Base-by-base conservation (phyloP, 164 flowering plant species). In the Echeveria elegans region DNA sequence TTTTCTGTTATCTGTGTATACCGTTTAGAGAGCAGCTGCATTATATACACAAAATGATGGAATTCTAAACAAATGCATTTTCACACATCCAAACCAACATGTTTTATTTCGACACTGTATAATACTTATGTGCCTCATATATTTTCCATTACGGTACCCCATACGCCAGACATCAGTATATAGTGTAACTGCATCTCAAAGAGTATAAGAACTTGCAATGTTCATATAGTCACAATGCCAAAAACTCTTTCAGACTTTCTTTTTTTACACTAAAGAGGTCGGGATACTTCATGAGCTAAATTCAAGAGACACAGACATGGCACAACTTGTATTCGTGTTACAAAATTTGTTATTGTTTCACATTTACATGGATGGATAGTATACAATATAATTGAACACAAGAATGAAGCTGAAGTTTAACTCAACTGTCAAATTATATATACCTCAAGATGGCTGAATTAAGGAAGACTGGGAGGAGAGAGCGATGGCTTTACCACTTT, bases 401-500 rank as follows among this genome's bases (percentile, higher is more conserved):
- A n/a, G 50, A 64, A 36, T 1, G 47, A 41, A 28, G 60, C n/a
- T 2, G 19, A 56, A 56, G 32, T 28, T 56, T 56, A 56, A 28
- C 61, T 28, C 61, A 56, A 19, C 19, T 26, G 61, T 56, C 28
- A 56, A 56, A 28, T 56, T 29, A 28, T 56, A 56, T 28, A 28
- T 56, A 56, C 31, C 2, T 26, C 32, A 14, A 2, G 11, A 52
- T 26, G 67, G 37, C 23, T 40, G 31, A 38, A 72, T 77, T 48
- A 88, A 63, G 98, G 97, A 21, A 94, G 81, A 67, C 61, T 56
- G 12, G 70, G 76, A 14, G 98, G 98, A 58, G 95, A 53, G 65
- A 90, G 85, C 15, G 90, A 78, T 52, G 98, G 91, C 71, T 85
- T 88, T 43, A 92, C 78, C 66, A 88, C 96, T 78, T 83, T 82